Conservation (phyloP, 331 rosid species). For the Saraca asoca region DNA sequence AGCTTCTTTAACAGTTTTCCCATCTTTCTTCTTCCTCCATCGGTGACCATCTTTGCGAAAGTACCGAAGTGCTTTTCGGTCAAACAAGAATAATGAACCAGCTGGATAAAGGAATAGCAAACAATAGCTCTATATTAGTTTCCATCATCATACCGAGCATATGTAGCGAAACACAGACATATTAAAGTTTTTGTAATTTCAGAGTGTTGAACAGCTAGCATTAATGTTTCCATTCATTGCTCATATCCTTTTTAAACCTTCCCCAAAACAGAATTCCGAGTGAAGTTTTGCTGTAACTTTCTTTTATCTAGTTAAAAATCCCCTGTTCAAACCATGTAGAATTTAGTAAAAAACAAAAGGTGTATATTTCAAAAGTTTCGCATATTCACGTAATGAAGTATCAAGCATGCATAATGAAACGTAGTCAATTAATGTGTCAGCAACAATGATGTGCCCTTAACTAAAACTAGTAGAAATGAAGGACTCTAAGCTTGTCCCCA, state of each 20-base stretch:
- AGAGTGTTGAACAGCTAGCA: neutral
- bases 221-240: neutral
- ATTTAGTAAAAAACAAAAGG: neutral
- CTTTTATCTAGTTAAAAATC: no score
- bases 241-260: neutral
- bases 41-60: conserved; percentile 83
- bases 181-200: neutral
- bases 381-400: neutral
- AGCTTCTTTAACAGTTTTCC: conserved; percentile 79
- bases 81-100: conserved; percentile 74
- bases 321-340: no score
- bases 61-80: conserved; percentile 68
- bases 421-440: neutral
- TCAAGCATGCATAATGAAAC: conserved; percentile 1
- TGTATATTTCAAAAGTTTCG: conserved; percentile 12
- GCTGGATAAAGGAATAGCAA: conserved; percentile 43
- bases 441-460: neutral
- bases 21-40: conserved; percentile 88
- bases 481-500: conserved; percentile 7
- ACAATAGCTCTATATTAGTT: conserved; percentile 16
- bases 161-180: neutral
- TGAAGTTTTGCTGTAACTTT: no score
- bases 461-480: conserved; percentile 8
- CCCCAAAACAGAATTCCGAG: neutral
- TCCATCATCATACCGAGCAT: conserved; percentile 6